These are phyloP conservation scores for Fusarium pilosicola DNA, from an alignment of 2,329 filamentous ascomycete species.

Conservation along the genomic window DNA sequence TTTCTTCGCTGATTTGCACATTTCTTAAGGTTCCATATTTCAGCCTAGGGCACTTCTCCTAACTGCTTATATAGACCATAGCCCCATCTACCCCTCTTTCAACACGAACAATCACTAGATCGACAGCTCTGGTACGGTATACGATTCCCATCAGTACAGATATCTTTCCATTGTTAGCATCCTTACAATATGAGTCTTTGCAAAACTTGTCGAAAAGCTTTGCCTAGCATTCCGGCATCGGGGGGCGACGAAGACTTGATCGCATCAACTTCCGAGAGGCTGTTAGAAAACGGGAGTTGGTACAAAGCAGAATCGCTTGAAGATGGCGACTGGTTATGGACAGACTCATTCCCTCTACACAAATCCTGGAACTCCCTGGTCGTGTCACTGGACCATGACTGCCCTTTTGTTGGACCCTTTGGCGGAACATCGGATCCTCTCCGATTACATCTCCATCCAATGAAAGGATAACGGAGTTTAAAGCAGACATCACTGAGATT, in stretches of 20 bases:
- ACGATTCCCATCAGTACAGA: too few species aligned
- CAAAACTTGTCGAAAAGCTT: not conserved
- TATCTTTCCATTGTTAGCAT: too few species aligned
- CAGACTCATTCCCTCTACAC: accelerated
- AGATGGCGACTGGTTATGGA: accelerated
- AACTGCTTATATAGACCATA: too few species aligned
- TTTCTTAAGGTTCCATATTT: too few species aligned
- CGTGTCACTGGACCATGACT: accelerated
- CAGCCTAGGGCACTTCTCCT: too few species aligned
- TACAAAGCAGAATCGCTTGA: accelerated
- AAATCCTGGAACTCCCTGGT: accelerated
- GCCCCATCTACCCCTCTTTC: too few species aligned
- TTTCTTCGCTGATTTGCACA: too few species aligned
- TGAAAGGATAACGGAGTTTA: accelerated
- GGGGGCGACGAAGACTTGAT: accelerated
- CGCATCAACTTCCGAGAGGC: accelerated
- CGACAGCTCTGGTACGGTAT: too few species aligned
- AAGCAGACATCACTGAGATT: accelerated
- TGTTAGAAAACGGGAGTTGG: accelerated
- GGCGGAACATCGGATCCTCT: not conserved
- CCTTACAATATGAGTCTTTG: not conserved
- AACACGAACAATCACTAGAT: too few species aligned
- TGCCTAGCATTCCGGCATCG: accelerated
- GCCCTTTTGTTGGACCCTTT: not conserved
- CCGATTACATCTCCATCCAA: accelerated